Base-by-base conservation (phyloP, 2,329 filamentous ascomycete genomes). In the Pseudonectria foliicola region DNA sequence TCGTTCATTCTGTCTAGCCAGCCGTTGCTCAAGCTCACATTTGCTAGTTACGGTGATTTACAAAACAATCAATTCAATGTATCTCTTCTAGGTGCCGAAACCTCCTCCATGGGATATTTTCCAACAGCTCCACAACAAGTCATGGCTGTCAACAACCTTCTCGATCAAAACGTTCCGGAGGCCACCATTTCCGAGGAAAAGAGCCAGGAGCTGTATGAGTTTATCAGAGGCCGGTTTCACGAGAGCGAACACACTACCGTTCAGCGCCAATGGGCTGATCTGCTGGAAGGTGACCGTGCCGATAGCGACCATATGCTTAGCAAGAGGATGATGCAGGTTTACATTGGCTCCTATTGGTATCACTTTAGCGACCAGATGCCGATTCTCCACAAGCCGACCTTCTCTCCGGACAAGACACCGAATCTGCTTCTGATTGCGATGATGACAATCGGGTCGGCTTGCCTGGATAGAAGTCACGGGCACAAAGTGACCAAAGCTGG, bases 311-410 rank as follows among this genome's bases (percentile, higher is more conserved):
- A 82, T 40, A 73, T 81, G 67, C 66, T 96, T 42, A 94, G 90
- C 58, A 71, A 89, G 50, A 79, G 83, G 51, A 95, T 95, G 86
- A 93, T 96, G 84, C 87, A 95, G 61, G 82, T 81, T 3, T 96
- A 95, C 54, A 88, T 94, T 46, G 76, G 80, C 10, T 94, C 88
- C 2, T 98, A 93, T 60, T 98, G 92, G 92, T 73, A 84, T 34
- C 84, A 95, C 58, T 94, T 95, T 53, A 93, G 92, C 58, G 83
- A 89, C 35, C 92, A 96, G 57, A 72, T 96, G 44, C 92, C 92
- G 2, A 95, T 98, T 40, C 68, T 96, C 31, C 92, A 98, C 61
- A 87, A 89, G 54, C 88, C 92, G 4, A 95, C 90, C 0, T 98
- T 96, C 60, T 84, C 80, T 4, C 82, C 90, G 0, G 86, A 94